A percentile compares a stretch with the other conserved stretches of the same genome.
These are phyloP conservation scores for Yarrowia bubula DNA, from an alignment of 805 yeast genomes.

Conservation along the genomic window DNA sequence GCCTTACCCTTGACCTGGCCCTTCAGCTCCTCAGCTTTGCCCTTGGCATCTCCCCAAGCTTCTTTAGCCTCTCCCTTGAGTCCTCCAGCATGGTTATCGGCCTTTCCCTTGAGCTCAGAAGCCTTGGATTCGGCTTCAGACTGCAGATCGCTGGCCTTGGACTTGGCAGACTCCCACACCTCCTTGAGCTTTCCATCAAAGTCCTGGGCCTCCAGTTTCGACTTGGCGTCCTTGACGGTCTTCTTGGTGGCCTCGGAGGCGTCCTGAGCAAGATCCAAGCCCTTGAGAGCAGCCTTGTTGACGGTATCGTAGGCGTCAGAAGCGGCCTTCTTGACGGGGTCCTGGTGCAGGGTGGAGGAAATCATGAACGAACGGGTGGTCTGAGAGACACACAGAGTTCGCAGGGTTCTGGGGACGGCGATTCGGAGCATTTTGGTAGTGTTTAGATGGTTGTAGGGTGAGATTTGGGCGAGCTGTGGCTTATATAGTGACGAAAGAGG, in stretches of 20 bases:
- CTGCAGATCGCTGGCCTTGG: slow-evolving; percentile 17
- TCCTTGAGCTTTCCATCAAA: slow-evolving; percentile 9
- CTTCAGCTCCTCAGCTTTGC: slow-evolving; percentile 21
- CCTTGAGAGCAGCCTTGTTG: slow-evolving; percentile 26
- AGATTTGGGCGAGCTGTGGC: no score
- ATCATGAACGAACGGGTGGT: background rate
- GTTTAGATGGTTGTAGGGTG: no score
- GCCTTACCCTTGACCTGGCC: slow-evolving; percentile 20
- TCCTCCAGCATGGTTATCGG: background rate
- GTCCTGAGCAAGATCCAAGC: slow-evolving; percentile 1
- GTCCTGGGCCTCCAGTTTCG: background rate
- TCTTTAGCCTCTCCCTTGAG: slow-evolving; percentile 23
- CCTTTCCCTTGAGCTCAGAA: slow-evolving; percentile 8
- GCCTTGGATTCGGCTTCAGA: background rate
- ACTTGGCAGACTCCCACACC: slow-evolving; percentile 24
- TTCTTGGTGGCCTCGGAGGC: slow-evolving; percentile 18
- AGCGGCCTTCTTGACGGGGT: slow-evolving; percentile 12
- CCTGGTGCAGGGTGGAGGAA: background rate
- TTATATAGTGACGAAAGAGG: no score
- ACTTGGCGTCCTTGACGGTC: slow-evolving; percentile 1
- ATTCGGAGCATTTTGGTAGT: slow-evolving; percentile 4
- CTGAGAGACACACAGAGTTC: slow-evolving; percentile 3
- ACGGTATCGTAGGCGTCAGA: slow-evolving; percentile 18
- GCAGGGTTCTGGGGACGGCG: background rate
- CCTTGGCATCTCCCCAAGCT: slow-evolving; percentile 21